These are phyloP conservation scores for Domatiomyces globalis DNA, from an alignment of 2,329 filamentous ascomycete genomes.

Conservation along the genomic window DNA sequence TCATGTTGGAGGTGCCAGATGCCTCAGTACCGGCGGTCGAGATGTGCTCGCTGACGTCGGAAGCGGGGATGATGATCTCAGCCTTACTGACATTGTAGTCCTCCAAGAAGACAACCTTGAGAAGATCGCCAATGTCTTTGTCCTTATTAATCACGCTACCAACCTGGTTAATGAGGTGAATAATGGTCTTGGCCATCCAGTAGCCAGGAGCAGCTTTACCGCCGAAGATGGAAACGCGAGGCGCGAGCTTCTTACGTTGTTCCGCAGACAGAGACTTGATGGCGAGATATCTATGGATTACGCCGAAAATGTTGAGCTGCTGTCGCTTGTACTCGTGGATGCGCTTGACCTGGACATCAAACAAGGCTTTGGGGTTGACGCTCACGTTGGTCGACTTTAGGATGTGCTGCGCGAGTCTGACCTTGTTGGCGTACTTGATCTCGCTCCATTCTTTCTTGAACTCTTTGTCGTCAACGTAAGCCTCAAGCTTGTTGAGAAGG, in stretches of 20 bases:
- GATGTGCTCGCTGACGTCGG: conserved; percentile 95
- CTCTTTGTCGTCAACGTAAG: conserved; percentile 66
- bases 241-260: conserved; percentile 71
- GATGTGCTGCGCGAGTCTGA: conserved; percentile 81
- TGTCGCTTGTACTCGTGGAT: conserved; percentile 99
- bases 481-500: conserved; percentile 69
- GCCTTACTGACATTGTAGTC: conserved; percentile 99
- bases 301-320: conserved; percentile 96
- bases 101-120: conserved; percentile 94
- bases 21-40: conserved; percentile 91
- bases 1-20: conserved; percentile 94
- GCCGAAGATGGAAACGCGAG: conserved; percentile 89
- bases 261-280: conserved; percentile 76
- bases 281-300: conserved; percentile 82
- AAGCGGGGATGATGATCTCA: conserved; percentile 87
- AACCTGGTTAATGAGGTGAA: conserved; percentile 89
- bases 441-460: conserved; percentile 93
- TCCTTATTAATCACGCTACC: conserved; percentile 85
- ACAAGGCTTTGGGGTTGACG: conserved; percentile 77
- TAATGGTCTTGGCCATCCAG: conserved; percentile 99
- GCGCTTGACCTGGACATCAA: conserved; percentile 96
- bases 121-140: conserved; percentile 73
- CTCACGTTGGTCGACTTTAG: conserved; percentile 63
- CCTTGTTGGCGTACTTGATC: conserved; percentile 95
- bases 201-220: conserved; percentile 96